phyloP scores from a whole-genome alignment of 805 yeast genomes.

The Yamadazyma sp. region DNA sequence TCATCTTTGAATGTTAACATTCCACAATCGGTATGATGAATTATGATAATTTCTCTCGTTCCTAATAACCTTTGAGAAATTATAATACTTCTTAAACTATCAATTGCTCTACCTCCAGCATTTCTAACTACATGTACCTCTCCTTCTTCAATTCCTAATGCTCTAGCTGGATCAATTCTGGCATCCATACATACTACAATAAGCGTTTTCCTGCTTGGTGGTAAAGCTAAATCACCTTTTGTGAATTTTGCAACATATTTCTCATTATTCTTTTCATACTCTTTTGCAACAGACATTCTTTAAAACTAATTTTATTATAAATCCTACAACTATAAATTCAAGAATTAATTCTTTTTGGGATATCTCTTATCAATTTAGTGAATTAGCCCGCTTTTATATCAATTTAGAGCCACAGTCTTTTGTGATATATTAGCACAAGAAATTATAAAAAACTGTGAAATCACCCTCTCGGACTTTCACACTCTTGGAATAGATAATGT shows the following conservation, averaged over 20 bases:
- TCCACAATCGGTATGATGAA: constrained; percentile 45
- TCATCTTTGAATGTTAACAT: constrained; percentile 40
- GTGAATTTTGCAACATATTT: constrained; percentile 19
- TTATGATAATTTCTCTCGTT: constrained; percentile 36
- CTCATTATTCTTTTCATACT: constrained; percentile 22
- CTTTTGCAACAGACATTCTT: constrained; percentile 19
- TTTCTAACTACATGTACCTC: constrained; percentile 44
- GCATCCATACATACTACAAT: constrained; percentile 43
- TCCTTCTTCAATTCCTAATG: constrained; percentile 35
- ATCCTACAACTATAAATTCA: too few species aligned
- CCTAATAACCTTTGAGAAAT: constrained; percentile 40
- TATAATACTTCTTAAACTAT: constrained; percentile 36
- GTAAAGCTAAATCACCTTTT: constrained; percentile 34
- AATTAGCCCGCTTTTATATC: too few species aligned
- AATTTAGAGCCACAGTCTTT: too few species aligned
- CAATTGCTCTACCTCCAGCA: constrained; percentile 43
- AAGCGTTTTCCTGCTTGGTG: constrained; percentile 34
- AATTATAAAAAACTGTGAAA: too few species aligned
- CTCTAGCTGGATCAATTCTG: constrained; percentile 35
- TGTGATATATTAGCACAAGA: too few species aligned
- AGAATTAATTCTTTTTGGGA: too few species aligned
- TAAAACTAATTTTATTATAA: too few species aligned
- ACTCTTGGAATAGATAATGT: too few species aligned
- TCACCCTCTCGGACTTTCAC: too few species aligned
- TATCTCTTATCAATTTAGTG: too few species aligned